Percentiles rank a stretch among this genome's conserved stretches.
Evolutionary conservation across 805 yeast genomes (phyloP).

Genomic region (Saccharomyces cerevisiae): DNA sequence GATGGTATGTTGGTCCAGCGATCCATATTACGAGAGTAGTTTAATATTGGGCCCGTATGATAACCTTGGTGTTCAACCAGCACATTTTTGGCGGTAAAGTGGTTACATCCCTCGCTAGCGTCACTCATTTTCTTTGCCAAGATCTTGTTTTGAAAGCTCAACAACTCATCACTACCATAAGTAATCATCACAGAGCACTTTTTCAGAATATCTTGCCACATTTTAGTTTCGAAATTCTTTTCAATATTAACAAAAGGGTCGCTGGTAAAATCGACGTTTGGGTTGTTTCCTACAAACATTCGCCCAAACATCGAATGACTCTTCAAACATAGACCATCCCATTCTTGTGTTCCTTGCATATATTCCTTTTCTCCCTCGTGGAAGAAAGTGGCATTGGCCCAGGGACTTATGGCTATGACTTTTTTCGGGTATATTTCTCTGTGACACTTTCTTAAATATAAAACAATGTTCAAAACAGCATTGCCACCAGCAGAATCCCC

Average conservation of each 20-base stretch:
- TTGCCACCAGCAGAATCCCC: slow-evolving; percentile 29
- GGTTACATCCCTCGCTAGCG: neutral
- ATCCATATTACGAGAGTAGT: neutral
- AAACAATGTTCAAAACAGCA: slow-evolving; percentile 12
- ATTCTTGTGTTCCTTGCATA: neutral
- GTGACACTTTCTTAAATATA: slow-evolving; percentile 4
- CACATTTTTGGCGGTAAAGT: neutral
- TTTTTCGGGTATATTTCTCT: slow-evolving; percentile 11
- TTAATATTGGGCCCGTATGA: slow-evolving; percentile 13
- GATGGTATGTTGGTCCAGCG: neutral
- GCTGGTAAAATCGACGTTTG: neutral
- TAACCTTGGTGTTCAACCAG: slow-evolving; percentile 6
- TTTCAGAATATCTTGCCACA: slow-evolving; percentile 12
- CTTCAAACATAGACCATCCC: neutral
- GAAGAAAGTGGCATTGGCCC: slow-evolving; percentile 17
- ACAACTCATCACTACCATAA: slow-evolving; percentile 20
- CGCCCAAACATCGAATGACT: neutral
- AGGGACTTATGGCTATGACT: slow-evolving; percentile 21
- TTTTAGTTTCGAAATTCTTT: slow-evolving; percentile 8
- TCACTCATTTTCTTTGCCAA: slow-evolving; percentile 6
- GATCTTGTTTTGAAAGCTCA: slow-evolving; percentile 12
- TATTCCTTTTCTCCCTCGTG: slow-evolving; percentile 2
- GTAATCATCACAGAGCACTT: slow-evolving; percentile 9
- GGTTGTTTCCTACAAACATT: neutral
- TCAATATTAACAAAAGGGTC: slow-evolving; percentile 17